Evolutionary conservation across 495 filamentous ascomycete species (phyloP), one percentile per base, ranked within the genome.

Genomic region (Penicillium malachiteum): DNA sequence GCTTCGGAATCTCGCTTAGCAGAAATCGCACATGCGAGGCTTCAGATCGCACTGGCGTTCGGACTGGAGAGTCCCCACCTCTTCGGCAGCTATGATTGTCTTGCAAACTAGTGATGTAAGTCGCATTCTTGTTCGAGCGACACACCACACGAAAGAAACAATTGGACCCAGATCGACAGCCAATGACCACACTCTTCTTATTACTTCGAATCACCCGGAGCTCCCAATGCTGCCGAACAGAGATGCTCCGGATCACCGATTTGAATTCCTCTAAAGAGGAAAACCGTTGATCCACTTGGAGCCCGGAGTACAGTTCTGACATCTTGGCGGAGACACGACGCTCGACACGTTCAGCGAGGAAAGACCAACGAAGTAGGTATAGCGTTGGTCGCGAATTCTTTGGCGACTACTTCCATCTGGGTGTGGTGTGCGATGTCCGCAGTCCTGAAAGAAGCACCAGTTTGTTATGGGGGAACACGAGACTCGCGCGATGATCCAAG

Each of bases 11-110:
- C 50, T 78, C 75, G 14, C 63, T 68, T 12, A 75, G 65, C 30
- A 78, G 58, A 35, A 76, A 78, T 3, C 73, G 72, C 21, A 78
- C 72, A 61, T 78, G 75, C n/a, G 75, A 76, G n/a, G 71, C 75
- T 55, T 76, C 75, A 3, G 75, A 76, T 47, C 73, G 75, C 33
- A 70, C 73, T 9, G 75, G 73, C 10, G 72, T 76, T 11, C 61
- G 66, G 11, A 62, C 57, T 8, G 73, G 62, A 13, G 71, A 66
- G 13, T 63, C 66, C 42, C 62, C 66, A 62, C 66, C 71, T 17
- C 67, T 56, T 16, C 68, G 71, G 55, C 75, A 78, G 49, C 66
- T 74, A 59, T 78, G 75, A 50, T 60, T 71, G 56, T 78, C 73
- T 50, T 76, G 72, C 26, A 78, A 64, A 45, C 72, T 78, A 52